Base-by-base conservation (phyloP, 2,329 filamentous ascomycete species). In the Tricladium varicosporioides region DNA sequence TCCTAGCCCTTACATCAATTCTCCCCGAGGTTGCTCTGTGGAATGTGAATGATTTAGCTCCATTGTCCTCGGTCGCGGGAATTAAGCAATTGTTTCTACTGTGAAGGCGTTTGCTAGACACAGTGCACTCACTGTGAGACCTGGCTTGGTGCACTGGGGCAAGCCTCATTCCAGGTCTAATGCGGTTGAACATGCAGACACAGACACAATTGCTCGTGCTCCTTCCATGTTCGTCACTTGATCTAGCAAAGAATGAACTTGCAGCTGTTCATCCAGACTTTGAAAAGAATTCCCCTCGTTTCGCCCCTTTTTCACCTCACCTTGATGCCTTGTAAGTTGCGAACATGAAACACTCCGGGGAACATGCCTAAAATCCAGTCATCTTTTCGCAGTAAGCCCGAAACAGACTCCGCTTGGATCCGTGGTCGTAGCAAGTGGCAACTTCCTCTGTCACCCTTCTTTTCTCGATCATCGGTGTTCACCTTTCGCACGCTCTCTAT, bases 311-410 rank as follows among this genome's bases (percentile, higher is more conserved):
- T 49, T 15, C 27, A 36, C 43, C 33, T 53, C 51, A 16, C 48
- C 22, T 15, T 32, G 36, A n/a, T 40, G n/a, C 36, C 36, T 40
- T 40, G 36, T 10, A 42, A 31, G n/a, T 53, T 51, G 27, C 51
- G 49, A 57, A 62, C 48, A 51, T 40, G 43, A 48, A 60, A 58
- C 60, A 57, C 51, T 58, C 45, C 49, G 32, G 52, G 44, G 51
- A 51, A 53, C 46, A 46, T 33, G 48, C 58, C 56, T 54, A 54
- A 60, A 57, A 46, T 45, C 53, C 58, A 47, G 7, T 60, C 50
- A n/a, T 32, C 44, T 54, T 60, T 57, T 58, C 52, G 51, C 33
- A 16, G 11, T 44, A 49, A 36, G 33, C 43, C 46, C 45, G 56
- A 51, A 56, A 18, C 11, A 57, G 51, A 48, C 36, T 22, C 40